Evolutionary conservation across 208 protist species (phyloP).

Genomic region (Wallacemonas sp.): DNA sequence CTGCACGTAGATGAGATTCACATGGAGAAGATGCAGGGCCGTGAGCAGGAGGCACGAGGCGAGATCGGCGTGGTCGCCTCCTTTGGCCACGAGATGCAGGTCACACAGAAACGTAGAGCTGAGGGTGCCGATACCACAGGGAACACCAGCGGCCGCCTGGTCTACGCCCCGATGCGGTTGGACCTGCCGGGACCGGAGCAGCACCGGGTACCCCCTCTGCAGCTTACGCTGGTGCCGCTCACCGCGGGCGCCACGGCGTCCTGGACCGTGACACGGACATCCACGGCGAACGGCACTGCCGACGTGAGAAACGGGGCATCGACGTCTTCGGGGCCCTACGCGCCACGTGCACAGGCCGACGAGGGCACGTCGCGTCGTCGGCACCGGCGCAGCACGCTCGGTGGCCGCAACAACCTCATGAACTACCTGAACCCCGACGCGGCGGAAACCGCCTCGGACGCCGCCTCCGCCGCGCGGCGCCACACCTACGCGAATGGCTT

Average conservation of each 20-base stretch:
- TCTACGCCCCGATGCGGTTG: slow-evolving; percentile 35
- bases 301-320: not conserved
- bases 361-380: not conserved
- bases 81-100: slow-evolving; percentile 41
- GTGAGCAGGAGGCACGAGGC: slow-evolving; percentile 33
- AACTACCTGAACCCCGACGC: slow-evolving; percentile 17
- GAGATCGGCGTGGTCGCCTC: slow-evolving; percentile 39
- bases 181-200: slow-evolving; percentile 24
- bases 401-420: slow-evolving; percentile 35
- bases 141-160: not conserved
- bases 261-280: not conserved
- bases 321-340: not conserved
- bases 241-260: not conserved
- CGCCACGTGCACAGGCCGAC: not conserved
- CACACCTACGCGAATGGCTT: no score
- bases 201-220: slow-evolving; percentile 21
- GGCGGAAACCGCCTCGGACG: not conserved
- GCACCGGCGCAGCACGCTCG: slow-evolving; percentile 9
- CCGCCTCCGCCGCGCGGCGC: no score
- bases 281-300: not conserved
- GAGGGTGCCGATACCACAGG: no score
- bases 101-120: slow-evolving; percentile 26
- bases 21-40: slow-evolving; percentile 31
- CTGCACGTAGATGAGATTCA: slow-evolving; percentile 61
- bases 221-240: slow-evolving; percentile 23